Base-by-base conservation (phyloP, 75 land plant genomes). In the Selaginella tamariscina region DNA sequence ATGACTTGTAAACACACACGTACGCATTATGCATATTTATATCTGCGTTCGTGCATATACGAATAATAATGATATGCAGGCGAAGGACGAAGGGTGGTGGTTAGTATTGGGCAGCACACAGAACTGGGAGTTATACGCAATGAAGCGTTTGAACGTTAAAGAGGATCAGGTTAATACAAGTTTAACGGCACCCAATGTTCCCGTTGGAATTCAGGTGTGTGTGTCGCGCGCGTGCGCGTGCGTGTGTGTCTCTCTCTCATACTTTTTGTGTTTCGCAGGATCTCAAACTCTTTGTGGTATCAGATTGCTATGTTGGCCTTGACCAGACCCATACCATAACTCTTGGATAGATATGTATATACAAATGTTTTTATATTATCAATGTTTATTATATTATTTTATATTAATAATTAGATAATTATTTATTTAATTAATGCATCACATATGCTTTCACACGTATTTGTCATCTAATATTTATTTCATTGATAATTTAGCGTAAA, bases 11-110 rank as follows among this genome's bases (percentile, higher is more conserved):
- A n/a, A n/a, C n/a, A n/a, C n/a, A n/a, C n/a, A n/a, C n/a, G n/a
- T n/a, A n/a, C n/a, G n/a, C n/a, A n/a, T n/a, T n/a, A n/a, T n/a
- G n/a, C n/a, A n/a, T n/a, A n/a, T n/a, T n/a, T n/a, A n/a, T n/a
- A n/a, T n/a, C n/a, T n/a, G n/a, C n/a, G n/a, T n/a, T n/a, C n/a
- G n/a, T n/a, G n/a, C n/a, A n/a, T n/a, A n/a, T n/a, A n/a, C n/a
- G n/a, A n/a, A n/a, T n/a, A n/a, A n/a, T n/a, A n/a, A n/a, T 39
- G 2, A 5, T 21, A 27, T 44, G 49, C 75, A 94, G 98, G 72
- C 86, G 31, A 94, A 94, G 82, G 96, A 89, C 56, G 98, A 94
- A 74, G 91, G 88, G 27, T 89, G 98, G 96, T 94, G 98, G 98
- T 63, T 94, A 66, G 72, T 94, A 29, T 74, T 91, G 54, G 88